Conservation (phyloP, 2,329 filamentous ascomycete genomes). For the Colletotrichum karsti region DNA sequence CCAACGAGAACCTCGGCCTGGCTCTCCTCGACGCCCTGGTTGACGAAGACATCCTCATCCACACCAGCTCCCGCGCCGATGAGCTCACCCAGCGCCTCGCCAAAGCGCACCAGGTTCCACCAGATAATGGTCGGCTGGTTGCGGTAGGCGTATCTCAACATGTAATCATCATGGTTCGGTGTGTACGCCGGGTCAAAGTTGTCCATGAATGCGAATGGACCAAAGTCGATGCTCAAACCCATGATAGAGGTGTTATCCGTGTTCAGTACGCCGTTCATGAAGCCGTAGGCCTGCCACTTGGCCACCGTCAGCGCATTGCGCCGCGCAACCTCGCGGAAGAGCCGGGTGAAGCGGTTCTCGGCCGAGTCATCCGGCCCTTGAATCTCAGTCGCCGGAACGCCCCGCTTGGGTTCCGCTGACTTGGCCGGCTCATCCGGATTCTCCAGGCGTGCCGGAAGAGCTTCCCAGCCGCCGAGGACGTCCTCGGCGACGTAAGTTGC, state of each 20-base stretch:
- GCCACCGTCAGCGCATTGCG: conserved; percentile 90
- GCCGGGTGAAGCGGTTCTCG: conserved; percentile 86
- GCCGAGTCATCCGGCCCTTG: conserved; percentile 74
- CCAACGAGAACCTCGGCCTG: conserved; percentile 75
- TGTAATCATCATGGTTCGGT: conserved; percentile 93
- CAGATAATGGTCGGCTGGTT: conserved; percentile 97
- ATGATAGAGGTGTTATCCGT: conserved; percentile 96
- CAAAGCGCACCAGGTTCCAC: conserved; percentile 96
- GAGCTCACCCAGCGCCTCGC: conserved; percentile 87
- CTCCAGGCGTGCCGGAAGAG: conserved; percentile 71
- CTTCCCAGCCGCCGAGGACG: conserved; percentile 88
- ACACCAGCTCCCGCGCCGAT: conserved; percentile 79
- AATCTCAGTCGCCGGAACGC: conserved; percentile 63
- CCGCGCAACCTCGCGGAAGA: conserved; percentile 88
- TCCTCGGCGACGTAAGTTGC: conserved; percentile 88
- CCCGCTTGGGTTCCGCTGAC: conserved; percentile 54
- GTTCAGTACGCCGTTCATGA: conserved; percentile 98
- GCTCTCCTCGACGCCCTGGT: conserved; percentile 76
- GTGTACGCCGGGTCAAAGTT: conserved; percentile 96
- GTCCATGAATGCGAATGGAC: conserved; percentile 97
- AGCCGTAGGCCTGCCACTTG: conserved; percentile 97
- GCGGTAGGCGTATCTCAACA: conserved; percentile 88
- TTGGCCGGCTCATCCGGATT: conserved; percentile 59
- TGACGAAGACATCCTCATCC: conserved; percentile 76
- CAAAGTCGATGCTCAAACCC: conserved; percentile 92